A percentile compares a stretch with the other conserved stretches of the same genome.
These are phyloP conservation scores for Jatropha podagrica DNA, from an alignment of 441 rosid genomes.

Conservation along the genomic window DNA sequence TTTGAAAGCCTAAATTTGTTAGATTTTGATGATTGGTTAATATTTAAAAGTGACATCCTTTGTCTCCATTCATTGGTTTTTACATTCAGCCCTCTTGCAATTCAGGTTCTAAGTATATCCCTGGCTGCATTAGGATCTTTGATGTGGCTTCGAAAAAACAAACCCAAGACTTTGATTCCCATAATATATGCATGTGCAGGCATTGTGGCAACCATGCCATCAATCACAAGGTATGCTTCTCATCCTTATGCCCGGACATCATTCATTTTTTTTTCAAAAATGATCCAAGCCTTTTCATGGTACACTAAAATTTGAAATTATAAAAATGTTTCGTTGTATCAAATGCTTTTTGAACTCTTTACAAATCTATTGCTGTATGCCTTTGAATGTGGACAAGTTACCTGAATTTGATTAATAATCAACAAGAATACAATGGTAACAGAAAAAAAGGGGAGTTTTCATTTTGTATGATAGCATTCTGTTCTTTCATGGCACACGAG, in stretches of 20 bases:
- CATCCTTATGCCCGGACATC: background rate
- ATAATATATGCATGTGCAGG: slow-evolving; percentile 81
- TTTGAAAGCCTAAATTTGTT: slow-evolving; percentile 8
- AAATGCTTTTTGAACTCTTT: background rate
- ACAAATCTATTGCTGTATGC: background rate
- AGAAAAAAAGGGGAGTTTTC: background rate
- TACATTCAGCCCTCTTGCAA: slow-evolving; percentile 15
- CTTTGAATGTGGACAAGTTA: no score
- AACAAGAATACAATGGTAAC: background rate
- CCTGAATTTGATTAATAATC: background rate
- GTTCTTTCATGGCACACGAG: background rate
- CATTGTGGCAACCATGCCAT: slow-evolving; percentile 92
- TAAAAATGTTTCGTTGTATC: background rate
- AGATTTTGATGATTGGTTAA: background rate
- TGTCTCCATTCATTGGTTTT: background rate
- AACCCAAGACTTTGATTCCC: slow-evolving; percentile 82
- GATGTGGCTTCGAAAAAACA: slow-evolving; percentile 96
- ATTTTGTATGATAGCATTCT: background rate
- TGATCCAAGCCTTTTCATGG: background rate
- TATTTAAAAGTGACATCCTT: background rate
- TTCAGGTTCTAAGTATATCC: slow-evolving; percentile 81
- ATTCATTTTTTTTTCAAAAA: background rate
- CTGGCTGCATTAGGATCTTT: slow-evolving; percentile 90
- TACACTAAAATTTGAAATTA: background rate
- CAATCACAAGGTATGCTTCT: slow-evolving; percentile 61